Evolutionary conservation across 352 stramenopile genomes (phyloP).

Genomic region (Phytophthora boehmeriae): DNA sequence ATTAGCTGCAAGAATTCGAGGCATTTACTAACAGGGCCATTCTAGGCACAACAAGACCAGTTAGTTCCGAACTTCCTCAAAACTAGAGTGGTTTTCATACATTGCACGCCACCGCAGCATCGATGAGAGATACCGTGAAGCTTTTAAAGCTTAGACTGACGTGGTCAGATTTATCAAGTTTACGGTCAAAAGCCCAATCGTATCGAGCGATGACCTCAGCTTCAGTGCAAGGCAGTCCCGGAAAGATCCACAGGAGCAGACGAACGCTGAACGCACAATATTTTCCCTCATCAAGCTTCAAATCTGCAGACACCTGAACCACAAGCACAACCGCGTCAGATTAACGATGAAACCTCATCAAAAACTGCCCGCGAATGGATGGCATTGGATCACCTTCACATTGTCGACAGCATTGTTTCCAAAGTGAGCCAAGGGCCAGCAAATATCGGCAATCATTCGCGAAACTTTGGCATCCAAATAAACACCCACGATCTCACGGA

Average conservation of each 20-base stretch:
- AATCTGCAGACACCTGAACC: conserved; percentile 33
- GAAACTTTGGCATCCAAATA: conserved; percentile 51
- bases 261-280: conserved; percentile 56
- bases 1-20: conserved; percentile 59
- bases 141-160: conserved; percentile 51
- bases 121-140: conserved; percentile 54
- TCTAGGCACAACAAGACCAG: conserved; percentile 18
- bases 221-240: conserved; percentile 48
- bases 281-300: conserved; percentile 48
- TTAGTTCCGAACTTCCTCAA: background rate
- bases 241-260: conserved; percentile 58
- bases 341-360: conserved; percentile 2
- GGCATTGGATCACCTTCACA: conserved; percentile 1
- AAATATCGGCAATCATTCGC: conserved; percentile 42
- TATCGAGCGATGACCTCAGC: conserved; percentile 40
- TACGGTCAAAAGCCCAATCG: conserved; percentile 58
- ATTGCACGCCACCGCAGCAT: conserved; percentile 54
- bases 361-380: background rate
- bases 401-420: conserved; percentile 12
- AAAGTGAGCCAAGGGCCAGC: conserved; percentile 59
- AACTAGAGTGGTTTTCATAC: conserved; percentile 16
- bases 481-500: conserved; percentile 30
- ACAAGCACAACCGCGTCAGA: background rate
- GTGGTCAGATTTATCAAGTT: conserved; percentile 49
- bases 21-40: conserved; percentile 44